phyloP scores from a whole-genome alignment of 2,329 filamentous ascomycete species.

The Colletotrichum siamense region DNA sequence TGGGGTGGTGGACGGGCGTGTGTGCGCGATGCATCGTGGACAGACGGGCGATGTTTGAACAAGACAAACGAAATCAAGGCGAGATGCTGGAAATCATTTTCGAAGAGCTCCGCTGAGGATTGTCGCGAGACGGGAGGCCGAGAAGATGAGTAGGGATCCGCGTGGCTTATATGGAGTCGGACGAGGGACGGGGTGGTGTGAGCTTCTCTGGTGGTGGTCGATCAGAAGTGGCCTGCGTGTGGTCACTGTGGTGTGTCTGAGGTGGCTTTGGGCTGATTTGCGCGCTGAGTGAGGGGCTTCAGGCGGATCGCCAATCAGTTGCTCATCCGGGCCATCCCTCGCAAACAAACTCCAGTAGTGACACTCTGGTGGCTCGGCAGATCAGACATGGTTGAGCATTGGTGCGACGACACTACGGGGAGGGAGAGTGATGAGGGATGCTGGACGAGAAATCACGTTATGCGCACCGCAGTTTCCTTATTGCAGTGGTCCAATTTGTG shows the following conservation, averaged over 20 bases:
- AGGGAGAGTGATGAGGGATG: not conserved
- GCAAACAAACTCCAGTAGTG: not conserved
- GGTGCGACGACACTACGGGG: not conserved
- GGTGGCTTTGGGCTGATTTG: not conserved
- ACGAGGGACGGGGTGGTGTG: slow-evolving; percentile 1
- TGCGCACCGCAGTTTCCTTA: not conserved
- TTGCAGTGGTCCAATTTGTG: not conserved
- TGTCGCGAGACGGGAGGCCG: not conserved
- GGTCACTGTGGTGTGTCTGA: not conserved
- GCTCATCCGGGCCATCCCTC: not conserved
- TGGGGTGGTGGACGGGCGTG: not conserved
- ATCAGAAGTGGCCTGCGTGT: not conserved
- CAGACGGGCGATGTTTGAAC: not conserved
- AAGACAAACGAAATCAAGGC: not conserved
- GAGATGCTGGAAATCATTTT: not conserved
- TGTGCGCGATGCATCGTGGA: not conserved
- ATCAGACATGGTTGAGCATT: not conserved
- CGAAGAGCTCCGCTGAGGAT: not conserved
- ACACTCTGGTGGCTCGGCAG: slow-evolving; percentile 4
- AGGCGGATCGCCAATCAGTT: not conserved
- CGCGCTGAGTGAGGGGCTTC: not conserved
- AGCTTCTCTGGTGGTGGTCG: not conserved
- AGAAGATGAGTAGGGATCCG: not conserved
- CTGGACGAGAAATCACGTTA: not conserved
- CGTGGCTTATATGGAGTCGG: slow-evolving; percentile 5